Evolutionary conservation across 768 basidiomycete species (phyloP).

Genomic region (Saitozyma podzolica): DNA sequence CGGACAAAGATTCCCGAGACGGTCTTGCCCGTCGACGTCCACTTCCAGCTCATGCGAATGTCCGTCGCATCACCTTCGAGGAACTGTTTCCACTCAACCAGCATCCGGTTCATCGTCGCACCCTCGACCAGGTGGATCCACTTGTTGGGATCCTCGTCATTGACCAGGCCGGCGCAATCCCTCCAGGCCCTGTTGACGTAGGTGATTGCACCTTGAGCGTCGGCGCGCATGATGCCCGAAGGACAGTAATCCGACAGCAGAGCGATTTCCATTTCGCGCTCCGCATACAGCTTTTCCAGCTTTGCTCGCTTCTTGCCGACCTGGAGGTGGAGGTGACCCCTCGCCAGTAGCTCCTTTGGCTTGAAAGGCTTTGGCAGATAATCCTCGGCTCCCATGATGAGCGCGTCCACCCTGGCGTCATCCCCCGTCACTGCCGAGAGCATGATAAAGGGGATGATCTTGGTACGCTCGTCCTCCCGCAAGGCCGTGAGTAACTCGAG

Average conservation of each 20-base stretch:
- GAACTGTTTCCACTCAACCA: slow-evolving; percentile 20
- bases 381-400: slow-evolving; percentile 54
- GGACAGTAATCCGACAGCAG: slow-evolving; percentile 43
- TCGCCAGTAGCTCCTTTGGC: slow-evolving; percentile 53
- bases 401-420: slow-evolving; percentile 52
- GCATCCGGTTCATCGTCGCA: slow-evolving; percentile 4
- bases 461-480: slow-evolving; percentile 31
- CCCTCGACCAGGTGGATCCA: slow-evolving; percentile 30
- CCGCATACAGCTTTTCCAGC: slow-evolving; percentile 33
- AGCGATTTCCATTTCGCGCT: slow-evolving; percentile 37
- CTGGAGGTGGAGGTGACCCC: slow-evolving; percentile 55
- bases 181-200: slow-evolving; percentile 42
- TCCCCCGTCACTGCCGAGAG: slow-evolving; percentile 52
- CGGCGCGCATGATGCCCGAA: slow-evolving; percentile 40
- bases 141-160: slow-evolving; percentile 16
- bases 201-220: slow-evolving; percentile 23
- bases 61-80: slow-evolving; percentile 25
- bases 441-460: slow-evolving; percentile 47
- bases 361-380: slow-evolving; percentile 56
- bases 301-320: slow-evolving; percentile 53
- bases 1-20: slow-evolving; percentile 37
- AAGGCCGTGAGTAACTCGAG: slow-evolving; percentile 37
- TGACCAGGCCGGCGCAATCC: slow-evolving; percentile 14
- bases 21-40: slow-evolving; percentile 28
- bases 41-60: slow-evolving; percentile 34